Evolutionary conservation across 192 early-diverging fungal species (phyloP), one percentile per base, ranked within the genome.

Genomic region (Backusella tuberculispora): DNA sequence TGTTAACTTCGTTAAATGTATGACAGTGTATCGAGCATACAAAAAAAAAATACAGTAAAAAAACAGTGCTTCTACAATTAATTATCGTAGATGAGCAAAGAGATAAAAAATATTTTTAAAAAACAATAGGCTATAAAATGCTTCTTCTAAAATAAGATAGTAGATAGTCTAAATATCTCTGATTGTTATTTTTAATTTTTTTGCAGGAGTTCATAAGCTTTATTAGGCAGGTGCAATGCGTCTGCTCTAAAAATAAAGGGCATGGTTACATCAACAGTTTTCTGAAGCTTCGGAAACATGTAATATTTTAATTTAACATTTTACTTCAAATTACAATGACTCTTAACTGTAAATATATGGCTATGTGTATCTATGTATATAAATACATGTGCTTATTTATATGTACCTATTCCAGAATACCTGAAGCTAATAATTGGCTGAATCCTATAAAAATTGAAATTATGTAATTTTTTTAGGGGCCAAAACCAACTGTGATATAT

Each of bases 251-350:
- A 60, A 60, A 60, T 60, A 60, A 53, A 60, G 26, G 21, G 21
- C 21, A 60, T 26, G 53, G 53, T 60, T 60, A 60, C 53, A 60
- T 60, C 53, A 60, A 60, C 53, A 10, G 53, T 60, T 60, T 60
- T 60, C 53, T 60, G 19, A 60, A 60, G 53, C 21, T 60, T 60
- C 53, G 53, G 53, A 60, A 60, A 60, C 53, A 60, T 60, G 53
- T 60, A 60, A 60, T 24, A 21, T 60, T 60, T 60, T 60, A 60
- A 60, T 26, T 24, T 60, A 26, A 10, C 53, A 60, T 60, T 60
- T 9, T 60, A 60, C 26, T 13, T 26, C 21, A 24, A 60, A 60
- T 0, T 13, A 6, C 26, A 60, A 3, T 13, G 9, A 24, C 26
- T 3, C 26, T 24, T 24, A 24, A 24, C 53, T 60, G 53, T 4